These are phyloP conservation scores for Tolypocladium endophyticum DNA, from an alignment of 2,329 filamentous ascomycete genomes.

Conservation along the genomic window DNA sequence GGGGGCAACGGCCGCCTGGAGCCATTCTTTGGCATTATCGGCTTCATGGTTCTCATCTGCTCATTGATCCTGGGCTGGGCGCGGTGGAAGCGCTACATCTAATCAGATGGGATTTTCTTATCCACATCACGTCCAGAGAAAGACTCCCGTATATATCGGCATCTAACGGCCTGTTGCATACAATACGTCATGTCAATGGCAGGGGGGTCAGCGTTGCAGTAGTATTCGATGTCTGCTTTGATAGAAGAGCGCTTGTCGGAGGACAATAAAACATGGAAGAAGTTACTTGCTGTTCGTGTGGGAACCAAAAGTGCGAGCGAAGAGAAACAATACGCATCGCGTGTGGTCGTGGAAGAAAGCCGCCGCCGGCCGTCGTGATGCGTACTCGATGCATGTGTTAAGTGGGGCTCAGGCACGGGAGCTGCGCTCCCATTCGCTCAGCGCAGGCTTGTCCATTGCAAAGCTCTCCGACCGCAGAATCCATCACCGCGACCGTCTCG, in stretches of 20 bases:
- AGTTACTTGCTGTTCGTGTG: background rate
- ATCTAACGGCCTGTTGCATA: background rate
- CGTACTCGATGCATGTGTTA: background rate
- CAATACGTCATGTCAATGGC: background rate
- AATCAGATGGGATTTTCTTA: background rate
- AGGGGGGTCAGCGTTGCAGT: background rate
- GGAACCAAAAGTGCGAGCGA: background rate
- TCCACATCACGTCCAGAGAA: background rate
- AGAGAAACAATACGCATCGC: background rate
- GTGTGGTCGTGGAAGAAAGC: background rate
- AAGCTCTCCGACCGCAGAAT: background rate
- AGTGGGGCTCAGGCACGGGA: background rate
- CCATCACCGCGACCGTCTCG: background rate
- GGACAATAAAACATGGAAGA: background rate
- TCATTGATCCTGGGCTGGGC: slow-evolving; percentile 34
- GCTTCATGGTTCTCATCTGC: slow-evolving; percentile 43
- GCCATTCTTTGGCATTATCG: slow-evolving; percentile 41
- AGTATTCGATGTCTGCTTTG: background rate
- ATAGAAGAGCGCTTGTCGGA: background rate
- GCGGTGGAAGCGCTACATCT: slow-evolving; percentile 36
- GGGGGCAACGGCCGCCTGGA: slow-evolving; percentile 38
- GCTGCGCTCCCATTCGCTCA: background rate
- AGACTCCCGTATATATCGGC: background rate
- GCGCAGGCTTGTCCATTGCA: background rate
- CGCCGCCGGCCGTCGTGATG: background rate